A percentile compares a stretch with the other conserved stretches of the same genome.
These are phyloP conservation scores for Lactarius sp. DNA, from an alignment of 768 basidiomycete genomes.

Conservation along the genomic window DNA sequence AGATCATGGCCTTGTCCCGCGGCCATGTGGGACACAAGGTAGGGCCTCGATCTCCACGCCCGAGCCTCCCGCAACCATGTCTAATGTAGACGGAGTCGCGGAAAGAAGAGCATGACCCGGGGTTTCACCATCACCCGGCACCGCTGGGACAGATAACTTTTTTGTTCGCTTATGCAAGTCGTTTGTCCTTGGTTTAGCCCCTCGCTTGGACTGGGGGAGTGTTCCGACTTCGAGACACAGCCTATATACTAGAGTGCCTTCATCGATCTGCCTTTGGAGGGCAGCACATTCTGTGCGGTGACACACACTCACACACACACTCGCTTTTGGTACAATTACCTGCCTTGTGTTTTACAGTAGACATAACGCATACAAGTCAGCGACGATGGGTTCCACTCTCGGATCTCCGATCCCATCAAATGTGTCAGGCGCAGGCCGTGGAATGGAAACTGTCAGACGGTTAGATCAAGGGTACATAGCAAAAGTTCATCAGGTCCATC, in stretches of 20 bases:
- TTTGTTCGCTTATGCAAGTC: too few relatives aligned
- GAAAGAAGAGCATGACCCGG: background rate
- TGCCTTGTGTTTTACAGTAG: too few relatives aligned
- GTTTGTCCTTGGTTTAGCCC: too few relatives aligned
- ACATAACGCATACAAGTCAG: too few relatives aligned
- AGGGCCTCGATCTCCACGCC: background rate
- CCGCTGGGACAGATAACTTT: background rate
- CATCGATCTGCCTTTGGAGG: background rate
- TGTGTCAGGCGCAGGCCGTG: background rate
- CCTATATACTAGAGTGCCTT: background rate
- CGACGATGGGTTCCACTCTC: background rate
- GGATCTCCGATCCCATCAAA: background rate
- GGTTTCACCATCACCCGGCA: background rate
- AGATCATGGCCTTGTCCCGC: background rate
- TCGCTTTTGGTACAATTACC: too few relatives aligned
- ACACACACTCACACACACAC: too few relatives aligned
- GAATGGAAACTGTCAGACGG: slow-evolving; percentile 9
- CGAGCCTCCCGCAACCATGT: background rate
- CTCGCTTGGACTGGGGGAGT: too few relatives aligned
- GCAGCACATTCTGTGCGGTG: too few relatives aligned
- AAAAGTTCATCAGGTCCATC: slow-evolving; percentile 1
- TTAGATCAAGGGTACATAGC: background rate
- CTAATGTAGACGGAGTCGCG: background rate
- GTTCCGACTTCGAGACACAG: background rate
- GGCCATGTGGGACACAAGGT: background rate